phyloP scores from a whole-genome alignment of 2,329 filamentous ascomycete genomes.

The Colletotrichum spaethianum region DNA sequence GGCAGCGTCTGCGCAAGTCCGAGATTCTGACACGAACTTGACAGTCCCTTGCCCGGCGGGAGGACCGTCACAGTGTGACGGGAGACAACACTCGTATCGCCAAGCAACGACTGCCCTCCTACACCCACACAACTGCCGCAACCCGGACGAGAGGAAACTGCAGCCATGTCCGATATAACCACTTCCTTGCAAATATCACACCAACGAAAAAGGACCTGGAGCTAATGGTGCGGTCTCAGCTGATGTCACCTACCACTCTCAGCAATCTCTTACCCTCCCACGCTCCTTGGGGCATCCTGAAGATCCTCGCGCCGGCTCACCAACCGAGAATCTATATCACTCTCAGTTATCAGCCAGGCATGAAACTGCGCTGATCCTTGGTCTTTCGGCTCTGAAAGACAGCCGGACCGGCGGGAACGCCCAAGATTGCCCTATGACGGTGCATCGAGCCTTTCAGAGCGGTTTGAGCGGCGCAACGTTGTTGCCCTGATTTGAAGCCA shows the following conservation, averaged over 20 bases:
- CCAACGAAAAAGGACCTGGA: not conserved
- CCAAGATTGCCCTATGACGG: constrained; percentile 2
- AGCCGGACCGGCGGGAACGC: constrained; percentile 2
- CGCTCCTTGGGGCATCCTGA: constrained; percentile 13
- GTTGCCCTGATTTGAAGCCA: constrained; percentile 1
- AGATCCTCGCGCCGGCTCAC: constrained; percentile 33
- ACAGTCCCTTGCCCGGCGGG: not conserved
- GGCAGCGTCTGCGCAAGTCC: constrained; percentile 16
- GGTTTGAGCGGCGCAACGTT: constrained; percentile 4
- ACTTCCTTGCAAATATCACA: constrained; percentile 27
- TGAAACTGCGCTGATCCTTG: constrained; percentile 19
- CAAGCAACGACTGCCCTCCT: constrained; percentile 32
- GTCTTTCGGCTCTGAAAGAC: constrained; percentile 6
- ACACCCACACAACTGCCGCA: constrained; percentile 38
- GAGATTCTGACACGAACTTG: constrained; percentile 28
- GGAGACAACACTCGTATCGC: constrained; percentile 19
- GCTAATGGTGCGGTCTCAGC: constrained; percentile 21
- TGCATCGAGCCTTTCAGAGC: constrained; percentile 6
- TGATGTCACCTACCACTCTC: constrained; percentile 37
- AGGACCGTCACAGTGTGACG: constrained; percentile 23
- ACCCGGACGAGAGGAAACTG: constrained; percentile 15
- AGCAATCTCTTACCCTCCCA: constrained; percentile 7
- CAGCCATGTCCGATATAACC: constrained; percentile 8
- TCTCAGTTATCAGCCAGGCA: constrained; percentile 27
- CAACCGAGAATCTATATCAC: constrained; percentile 39